phyloP scores from a whole-genome alignment of 768 basidiomycete species.

The Hortiboletus campestris region DNA sequence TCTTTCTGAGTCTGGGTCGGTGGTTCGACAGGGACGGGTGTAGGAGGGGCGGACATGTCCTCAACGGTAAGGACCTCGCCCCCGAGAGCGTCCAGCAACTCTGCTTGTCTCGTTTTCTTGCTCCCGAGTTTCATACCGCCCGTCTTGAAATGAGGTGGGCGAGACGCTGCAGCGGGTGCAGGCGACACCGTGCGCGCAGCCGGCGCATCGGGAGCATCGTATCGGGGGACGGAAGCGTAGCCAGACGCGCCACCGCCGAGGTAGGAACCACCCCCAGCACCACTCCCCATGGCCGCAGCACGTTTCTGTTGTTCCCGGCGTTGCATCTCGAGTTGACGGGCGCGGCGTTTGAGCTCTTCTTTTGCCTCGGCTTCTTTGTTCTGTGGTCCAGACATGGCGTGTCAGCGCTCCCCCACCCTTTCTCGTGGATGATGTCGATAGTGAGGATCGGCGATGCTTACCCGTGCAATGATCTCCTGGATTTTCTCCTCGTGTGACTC shows the following conservation, averaged over 20 bases:
- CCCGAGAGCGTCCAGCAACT: conserved; percentile 84
- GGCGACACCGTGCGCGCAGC: conserved; percentile 43
- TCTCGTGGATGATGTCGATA: not conserved
- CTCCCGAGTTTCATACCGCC: conserved; percentile 95
- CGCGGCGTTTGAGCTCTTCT: conserved; percentile 96
- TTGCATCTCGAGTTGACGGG: conserved; percentile 98
- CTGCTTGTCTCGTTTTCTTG: conserved; percentile 89
- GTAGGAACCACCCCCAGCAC: conserved; percentile 51
- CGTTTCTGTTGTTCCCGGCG: conserved; percentile 90
- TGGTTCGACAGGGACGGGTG: conserved; percentile 48
- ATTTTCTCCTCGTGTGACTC: conserved; percentile 93
- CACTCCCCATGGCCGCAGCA: conserved; percentile 45
- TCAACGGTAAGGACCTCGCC: conserved; percentile 64
- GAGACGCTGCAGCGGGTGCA: conserved; percentile 46
- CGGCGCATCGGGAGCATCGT: conserved; percentile 60
- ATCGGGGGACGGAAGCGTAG: conserved; percentile 71
- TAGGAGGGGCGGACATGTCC: conserved; percentile 47
- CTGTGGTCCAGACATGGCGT: conserved; percentile 34
- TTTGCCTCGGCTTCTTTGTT: conserved; percentile 99
- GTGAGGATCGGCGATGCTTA: conserved; percentile 35
- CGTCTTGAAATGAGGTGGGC: conserved; percentile 84
- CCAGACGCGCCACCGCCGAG: conserved; percentile 67
- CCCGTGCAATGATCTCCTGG: conserved; percentile 95
- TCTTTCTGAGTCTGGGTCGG: conserved; percentile 43
- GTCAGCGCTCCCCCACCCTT: not conserved